Evolutionary conservation across 768 basidiomycete genomes (phyloP).

Genomic region (Termitomyces sp.): DNA sequence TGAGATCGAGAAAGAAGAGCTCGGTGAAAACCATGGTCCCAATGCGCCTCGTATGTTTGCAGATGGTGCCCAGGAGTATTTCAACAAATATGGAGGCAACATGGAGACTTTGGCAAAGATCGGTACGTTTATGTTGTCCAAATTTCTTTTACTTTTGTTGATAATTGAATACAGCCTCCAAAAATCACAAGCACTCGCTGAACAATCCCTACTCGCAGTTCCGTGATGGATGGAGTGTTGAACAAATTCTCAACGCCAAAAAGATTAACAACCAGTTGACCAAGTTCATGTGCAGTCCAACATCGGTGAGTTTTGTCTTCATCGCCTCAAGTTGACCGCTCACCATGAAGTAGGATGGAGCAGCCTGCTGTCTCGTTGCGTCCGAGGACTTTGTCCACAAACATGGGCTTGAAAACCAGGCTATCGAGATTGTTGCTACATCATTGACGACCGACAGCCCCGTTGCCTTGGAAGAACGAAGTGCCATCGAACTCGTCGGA

Average conservation of each 20-base stretch:
- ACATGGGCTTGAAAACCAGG: conserved; percentile 77
- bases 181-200: conserved; percentile 78
- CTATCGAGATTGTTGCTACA: conserved; percentile 74
- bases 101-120: conserved; percentile 72
- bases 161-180: conserved; percentile 46
- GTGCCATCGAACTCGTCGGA: conserved; percentile 80
- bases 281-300: conserved; percentile 86
- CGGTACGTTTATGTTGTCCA: conserved; percentile 34
- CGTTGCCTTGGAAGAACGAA: conserved; percentile 62
- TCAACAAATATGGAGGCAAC: conserved; percentile 64
- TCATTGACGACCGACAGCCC: conserved; percentile 63
- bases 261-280: conserved; percentile 73
- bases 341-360: conserved; percentile 49
- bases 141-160: background rate
- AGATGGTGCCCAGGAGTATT: conserved; percentile 75
- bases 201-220: conserved; percentile 89
- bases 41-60: conserved; percentile 70
- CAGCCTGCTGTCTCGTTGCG: conserved; percentile 71
- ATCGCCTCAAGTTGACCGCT: background rate
- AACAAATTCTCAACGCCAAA: conserved; percentile 61
- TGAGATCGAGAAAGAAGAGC: conserved; percentile 44
- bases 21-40: conserved; percentile 66
- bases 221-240: conserved; percentile 68
- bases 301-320: conserved; percentile 44
- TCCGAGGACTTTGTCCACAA: conserved; percentile 74